Evolutionary conservation across 2,329 filamentous ascomycete genomes (phyloP), one percentile per base, ranked within the genome.

Genomic region (Nothopassalora personata): DNA sequence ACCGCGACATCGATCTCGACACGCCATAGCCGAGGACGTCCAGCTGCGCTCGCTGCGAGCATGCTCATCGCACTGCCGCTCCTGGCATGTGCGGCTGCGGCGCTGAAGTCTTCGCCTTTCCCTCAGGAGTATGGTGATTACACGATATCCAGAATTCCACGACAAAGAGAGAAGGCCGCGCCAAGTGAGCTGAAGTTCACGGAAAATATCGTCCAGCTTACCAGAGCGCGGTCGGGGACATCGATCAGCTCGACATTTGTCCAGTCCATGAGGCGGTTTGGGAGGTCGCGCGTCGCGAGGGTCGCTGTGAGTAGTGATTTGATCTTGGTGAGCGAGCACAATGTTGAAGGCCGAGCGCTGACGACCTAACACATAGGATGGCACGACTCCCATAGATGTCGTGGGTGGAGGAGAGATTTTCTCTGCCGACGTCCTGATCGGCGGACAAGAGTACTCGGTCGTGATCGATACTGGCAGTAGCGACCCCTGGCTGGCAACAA

Each of bases 381-480:
- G 59, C 5, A 60, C 61, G 4, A 63, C 60, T 5, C 50, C 60
- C 3, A 57, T 70, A 11, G 31, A 63, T 1, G 56, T 62, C 0
- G 67, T 67, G 4, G 60, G 62, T 50, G 64, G 64, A 4, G 71
- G 71, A 19, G 62, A 65, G 10, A 67, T 72, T 31, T 72, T 71
- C 52, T 63, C 71, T 3, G 69, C 69, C 15, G 62, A 66, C 15
- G 64, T 72, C 27, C 63, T 60, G 4, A 62, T 72, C 7, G 71
- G 70, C 18, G 64, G 64, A 11, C 62, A 71, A 48, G 54, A 58
- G 5, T 72, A 79, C 57, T 57, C 72, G 1, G 64, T 74, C 2
- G 71, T 78, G 10, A 68, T 81, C 52, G 79, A 81, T 58, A 80
- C 77, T 2, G 79, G 79, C 10, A 78, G 76, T 56, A 76, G 74